Base-by-base conservation (phyloP, 2,329 filamentous ascomycete genomes). In the Emmonsia crescens region DNA sequence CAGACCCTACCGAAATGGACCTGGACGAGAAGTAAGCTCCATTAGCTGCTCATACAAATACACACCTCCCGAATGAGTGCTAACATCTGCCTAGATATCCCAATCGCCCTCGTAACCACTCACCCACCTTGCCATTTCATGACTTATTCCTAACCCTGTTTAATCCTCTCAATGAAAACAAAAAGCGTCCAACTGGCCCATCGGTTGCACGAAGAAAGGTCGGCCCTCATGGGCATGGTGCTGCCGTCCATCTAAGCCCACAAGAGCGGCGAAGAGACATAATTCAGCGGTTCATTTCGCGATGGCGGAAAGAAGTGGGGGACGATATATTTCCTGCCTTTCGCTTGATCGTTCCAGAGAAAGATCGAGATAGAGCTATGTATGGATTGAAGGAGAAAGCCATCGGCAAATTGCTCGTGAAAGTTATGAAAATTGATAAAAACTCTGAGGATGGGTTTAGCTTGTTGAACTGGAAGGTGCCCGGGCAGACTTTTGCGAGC, bases 321-420 rank as follows among this genome's bases (percentile, higher is more conserved):
- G 79, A 90, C 67, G 94, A 99, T 74, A 89, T 99, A 68, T 97
- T 94, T 71, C 94, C 94, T 0, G 93, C 91, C 1, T 83, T 99
- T 74, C 86, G 94, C 24, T 82, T 99, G 55, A 96, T 97, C 62
- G 81, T 96, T 3, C 92, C 93, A 0, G 91, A 95, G 69, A 95
- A 96, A 71, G 94, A 99, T 71, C 85, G 91, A 46, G 91, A 97
- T 69, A 85, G 94, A 56, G 88, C 89, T 21, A 91, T 96, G 79
- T 99, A 97, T 70, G 91, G 93, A 0, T 79, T 99, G 48, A 97
- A 97, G 72, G 94, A 99, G 77, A 92, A 88, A 72, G 84, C 87
- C 5, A 91, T 99, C 63, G 93, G 88, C 10, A 96, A 91, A 71
- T 77, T 97, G 24, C 79, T 97, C n/a, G 89, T 96, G 62, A 93